These are phyloP conservation scores for Bisporella sp. DNA, from an alignment of 2,329 filamentous ascomycete species.

Conservation along the genomic window DNA sequence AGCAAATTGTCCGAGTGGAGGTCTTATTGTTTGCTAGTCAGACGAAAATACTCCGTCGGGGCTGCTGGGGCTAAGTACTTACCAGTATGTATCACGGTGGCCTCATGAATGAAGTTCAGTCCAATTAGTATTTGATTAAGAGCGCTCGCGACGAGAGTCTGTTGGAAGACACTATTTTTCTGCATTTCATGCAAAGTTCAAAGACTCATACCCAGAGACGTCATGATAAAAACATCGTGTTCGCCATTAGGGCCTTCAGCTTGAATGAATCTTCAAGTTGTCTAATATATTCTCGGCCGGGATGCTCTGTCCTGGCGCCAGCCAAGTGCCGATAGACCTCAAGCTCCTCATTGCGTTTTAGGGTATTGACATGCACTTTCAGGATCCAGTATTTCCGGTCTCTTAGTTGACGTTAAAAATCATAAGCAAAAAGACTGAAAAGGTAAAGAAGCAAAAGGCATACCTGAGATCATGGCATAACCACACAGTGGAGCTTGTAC, in stretches of 20 bases:
- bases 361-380: conserved; percentile 9
- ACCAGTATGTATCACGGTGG: conserved; percentile 10
- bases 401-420: conserved; percentile 5
- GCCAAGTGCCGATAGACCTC: conserved; percentile 8
- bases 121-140: conserved; percentile 7
- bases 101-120: conserved; percentile 10
- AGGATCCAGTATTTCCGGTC: conserved; percentile 6
- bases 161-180: conserved; percentile 4
- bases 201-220: conserved; percentile 32
- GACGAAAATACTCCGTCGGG: background rate
- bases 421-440: conserved; percentile 3
- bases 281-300: conserved; percentile 23
- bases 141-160: conserved; percentile 2
- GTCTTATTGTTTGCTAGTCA: conserved; percentile 6
- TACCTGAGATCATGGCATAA: conserved; percentile 30
- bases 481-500: conserved; percentile 35
- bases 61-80: conserved; percentile 1
- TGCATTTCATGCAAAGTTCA: conserved; percentile 27
- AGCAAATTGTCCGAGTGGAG: conserved; percentile 12
- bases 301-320: conserved; percentile 3
- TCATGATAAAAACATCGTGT: conserved; percentile 30
- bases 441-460: background rate
- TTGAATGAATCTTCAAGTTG: conserved; percentile 30
- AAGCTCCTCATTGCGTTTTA: conserved; percentile 10
- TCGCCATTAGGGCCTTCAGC: conserved; percentile 23